These are phyloP conservation scores for Diaporthe caulivora DNA, from an alignment of 2,329 filamentous ascomycete genomes.

Conservation along the genomic window DNA sequence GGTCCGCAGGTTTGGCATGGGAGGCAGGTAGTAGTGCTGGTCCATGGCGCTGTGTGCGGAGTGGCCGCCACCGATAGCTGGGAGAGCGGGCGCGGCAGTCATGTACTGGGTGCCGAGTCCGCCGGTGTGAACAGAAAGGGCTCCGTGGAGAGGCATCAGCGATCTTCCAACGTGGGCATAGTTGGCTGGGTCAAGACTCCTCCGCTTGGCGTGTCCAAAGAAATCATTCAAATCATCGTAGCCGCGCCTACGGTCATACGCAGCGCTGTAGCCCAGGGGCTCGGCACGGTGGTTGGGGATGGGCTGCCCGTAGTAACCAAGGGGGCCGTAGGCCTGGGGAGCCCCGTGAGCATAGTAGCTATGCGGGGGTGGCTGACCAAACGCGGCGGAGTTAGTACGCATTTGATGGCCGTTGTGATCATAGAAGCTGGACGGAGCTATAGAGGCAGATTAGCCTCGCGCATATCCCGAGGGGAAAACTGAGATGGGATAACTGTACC, in stretches of 20 bases:
- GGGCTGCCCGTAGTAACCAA: slow-evolving; percentile 79
- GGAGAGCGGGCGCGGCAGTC: slow-evolving; percentile 56
- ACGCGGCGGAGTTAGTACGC: slow-evolving; percentile 66
- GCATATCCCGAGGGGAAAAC: slow-evolving; percentile 28
- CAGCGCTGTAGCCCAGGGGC: slow-evolving; percentile 72
- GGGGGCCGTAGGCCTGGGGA: slow-evolving; percentile 61
- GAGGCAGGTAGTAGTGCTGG: slow-evolving; percentile 88
- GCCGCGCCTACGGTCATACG: slow-evolving; percentile 83
- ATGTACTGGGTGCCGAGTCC: slow-evolving; percentile 70
- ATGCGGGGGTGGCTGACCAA: slow-evolving; percentile 65
- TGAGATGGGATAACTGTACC: slow-evolving; percentile 58
- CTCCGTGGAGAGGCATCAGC: slow-evolving; percentile 82
- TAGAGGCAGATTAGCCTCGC: slow-evolving; percentile 56
- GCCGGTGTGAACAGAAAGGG: slow-evolving; percentile 71
- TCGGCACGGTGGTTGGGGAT: slow-evolving; percentile 66
- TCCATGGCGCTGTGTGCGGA: slow-evolving; percentile 70
- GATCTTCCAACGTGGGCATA: slow-evolving; percentile 93
- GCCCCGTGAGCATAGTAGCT: slow-evolving; percentile 72
- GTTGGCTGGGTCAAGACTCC: slow-evolving; percentile 88
- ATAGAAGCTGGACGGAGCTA: slow-evolving; percentile 71
- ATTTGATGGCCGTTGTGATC: slow-evolving; percentile 73
- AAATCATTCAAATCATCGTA: slow-evolving; percentile 93
- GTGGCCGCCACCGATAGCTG: slow-evolving; percentile 68
- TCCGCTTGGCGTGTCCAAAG: slow-evolving; percentile 92
- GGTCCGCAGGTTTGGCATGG: slow-evolving; percentile 88